Base-by-base conservation (phyloP, 805 yeast species). In the Torulaspora maleeae region DNA sequence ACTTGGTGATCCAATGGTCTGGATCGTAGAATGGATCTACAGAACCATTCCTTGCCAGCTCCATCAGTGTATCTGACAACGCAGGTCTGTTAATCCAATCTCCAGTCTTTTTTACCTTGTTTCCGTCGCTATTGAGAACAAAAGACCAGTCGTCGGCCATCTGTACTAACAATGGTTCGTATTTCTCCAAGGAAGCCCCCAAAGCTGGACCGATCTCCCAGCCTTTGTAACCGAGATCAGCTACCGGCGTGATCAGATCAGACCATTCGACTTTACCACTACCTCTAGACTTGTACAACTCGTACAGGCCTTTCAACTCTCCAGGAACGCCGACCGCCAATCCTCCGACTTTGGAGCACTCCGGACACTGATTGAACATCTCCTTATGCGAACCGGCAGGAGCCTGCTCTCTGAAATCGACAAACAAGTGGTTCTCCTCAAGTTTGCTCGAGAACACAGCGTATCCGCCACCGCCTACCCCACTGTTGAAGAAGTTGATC, bases 381-480 rank as follows among this genome's bases (percentile, higher is more conserved):
- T 81, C 71, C 51, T 77, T 76, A 54, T 70, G 68, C 3, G 93
- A 78, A 1, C 41, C 56, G 2, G 60, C 64, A 0, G 98, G 97
- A 0, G 97, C 96, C 70, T 77, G 78, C 62, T 91, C 99, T 50
- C 99, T 72, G 25, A 93, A 95, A 66, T 91, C 95, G 34, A 90
- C 78, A 24, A 82, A 72, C 2, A 83, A 51, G 1, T 83, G 77
- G 1, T 74, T 73, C 6, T 74, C 72, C 10, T 73, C 68, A 22
- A 63, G 65, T 35, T 60, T 44, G 20, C 55, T 48, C 2, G 63
- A 52, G 43, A 46, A 52, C 1, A 80, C 75, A 36, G 85, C 83
- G 55, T 78, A 88, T 0, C 85, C 87, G 8, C 99, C 98, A 4
- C 98, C 98, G 6, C 97, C 96, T 35, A 91, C 82, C 0, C 97